Conservation (phyloP, 331 rosid genomes). For the Cucumis variabilis region DNA sequence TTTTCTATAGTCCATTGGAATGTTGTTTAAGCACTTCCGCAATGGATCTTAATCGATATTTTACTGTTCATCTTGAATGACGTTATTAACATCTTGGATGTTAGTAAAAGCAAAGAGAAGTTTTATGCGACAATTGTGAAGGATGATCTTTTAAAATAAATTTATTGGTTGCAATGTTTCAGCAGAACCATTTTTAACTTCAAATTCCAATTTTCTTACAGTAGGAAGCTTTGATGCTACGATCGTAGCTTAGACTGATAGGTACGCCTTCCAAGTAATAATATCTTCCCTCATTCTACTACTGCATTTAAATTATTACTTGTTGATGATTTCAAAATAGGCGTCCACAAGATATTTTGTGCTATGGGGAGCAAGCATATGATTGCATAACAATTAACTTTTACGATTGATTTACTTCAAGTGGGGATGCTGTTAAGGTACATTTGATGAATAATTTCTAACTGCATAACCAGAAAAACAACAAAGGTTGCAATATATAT, state of each 20-base stretch:
- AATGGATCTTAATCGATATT: conserved; percentile 25
- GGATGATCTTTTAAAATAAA: conserved; percentile 49
- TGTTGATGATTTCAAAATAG: not conserved
- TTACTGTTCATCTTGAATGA: conserved; percentile 41
- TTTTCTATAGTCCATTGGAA: not conserved
- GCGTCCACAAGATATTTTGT: conserved; percentile 78
- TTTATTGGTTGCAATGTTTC: not conserved
- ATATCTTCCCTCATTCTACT: conserved; percentile 28
- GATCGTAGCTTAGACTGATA: conserved; percentile 96
- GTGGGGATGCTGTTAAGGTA: conserved; percentile 98
- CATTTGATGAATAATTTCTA: conserved; percentile 26
- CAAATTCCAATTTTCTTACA: not conserved
- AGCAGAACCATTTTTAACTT: not conserved
- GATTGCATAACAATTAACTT: conserved; percentile 93
- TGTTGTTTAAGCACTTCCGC: conserved; percentile 5
- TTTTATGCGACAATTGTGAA: conserved; percentile 87
- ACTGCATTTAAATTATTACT: not conserved
- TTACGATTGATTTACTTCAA: conserved; percentile 97
- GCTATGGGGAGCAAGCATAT: conserved; percentile 91
- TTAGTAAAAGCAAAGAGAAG: conserved; percentile 84
- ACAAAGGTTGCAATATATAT: not conserved
- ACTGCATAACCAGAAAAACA: not conserved
- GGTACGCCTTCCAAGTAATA: conserved; percentile 51
- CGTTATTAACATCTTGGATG: conserved; percentile 92
- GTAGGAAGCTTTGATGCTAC: conserved; percentile 98